Evolutionary conservation across 768 basidiomycete species (phyloP).

Genomic region (Mycena metata): DNA sequence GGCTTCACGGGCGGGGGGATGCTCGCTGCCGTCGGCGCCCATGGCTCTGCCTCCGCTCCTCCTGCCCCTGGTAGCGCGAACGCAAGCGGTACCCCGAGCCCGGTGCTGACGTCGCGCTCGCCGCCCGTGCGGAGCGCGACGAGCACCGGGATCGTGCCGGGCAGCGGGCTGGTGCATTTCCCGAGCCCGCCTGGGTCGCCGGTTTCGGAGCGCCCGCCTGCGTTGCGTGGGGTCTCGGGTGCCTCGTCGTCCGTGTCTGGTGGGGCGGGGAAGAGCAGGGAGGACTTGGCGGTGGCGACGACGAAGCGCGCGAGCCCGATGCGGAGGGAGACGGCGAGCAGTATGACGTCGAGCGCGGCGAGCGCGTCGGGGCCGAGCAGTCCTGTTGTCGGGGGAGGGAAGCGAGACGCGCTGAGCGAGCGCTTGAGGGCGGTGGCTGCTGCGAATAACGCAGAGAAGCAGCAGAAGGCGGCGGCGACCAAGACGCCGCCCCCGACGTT

Average conservation of each 20-base stretch:
- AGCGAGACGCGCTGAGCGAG: constrained; percentile 57
- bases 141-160: no score
- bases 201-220: constrained; percentile 28
- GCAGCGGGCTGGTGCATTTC: constrained; percentile 27
- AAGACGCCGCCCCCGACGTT: constrained; percentile 20
- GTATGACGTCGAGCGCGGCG: background rate
- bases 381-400: constrained; percentile 21
- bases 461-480: background rate
- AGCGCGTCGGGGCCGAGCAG: no score
- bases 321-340: constrained; percentile 34
- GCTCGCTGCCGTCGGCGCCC: constrained; percentile 14
- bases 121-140: constrained; percentile 23
- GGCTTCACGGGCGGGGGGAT: constrained; percentile 59
- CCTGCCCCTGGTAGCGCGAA: no score
- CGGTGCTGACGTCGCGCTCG: constrained; percentile 35
- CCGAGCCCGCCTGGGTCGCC: constrained; percentile 35
- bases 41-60: no score
- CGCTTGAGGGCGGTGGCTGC: constrained; percentile 56
- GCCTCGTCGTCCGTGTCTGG: background rate
- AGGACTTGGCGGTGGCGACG: background rate
- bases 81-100: constrained; percentile 21
- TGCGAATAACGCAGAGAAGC: constrained; percentile 17
- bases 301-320: constrained; percentile 22
- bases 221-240: constrained; percentile 2
- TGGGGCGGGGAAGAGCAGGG: background rate